Evolutionary conservation across 2,329 filamentous ascomycete genomes (phyloP).

Genomic region (Periconia macrospinosa): DNA sequence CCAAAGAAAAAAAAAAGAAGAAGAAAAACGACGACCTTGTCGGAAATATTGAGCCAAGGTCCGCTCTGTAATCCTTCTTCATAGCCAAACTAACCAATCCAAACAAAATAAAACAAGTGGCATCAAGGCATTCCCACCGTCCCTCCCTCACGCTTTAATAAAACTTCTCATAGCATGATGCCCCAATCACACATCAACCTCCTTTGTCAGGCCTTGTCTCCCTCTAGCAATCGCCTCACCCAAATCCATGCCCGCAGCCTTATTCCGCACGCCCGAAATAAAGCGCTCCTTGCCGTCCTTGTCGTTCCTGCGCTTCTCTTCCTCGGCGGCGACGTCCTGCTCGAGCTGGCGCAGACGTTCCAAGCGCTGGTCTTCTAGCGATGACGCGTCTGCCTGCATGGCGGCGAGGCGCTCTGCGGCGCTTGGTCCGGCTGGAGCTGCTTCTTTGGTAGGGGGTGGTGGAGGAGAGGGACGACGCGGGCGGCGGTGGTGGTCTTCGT

Average conservation of each 20-base stretch:
- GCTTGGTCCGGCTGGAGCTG: slow-evolving; percentile 14
- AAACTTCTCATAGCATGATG: too few species aligned
- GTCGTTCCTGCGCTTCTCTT: slow-evolving; percentile 24
- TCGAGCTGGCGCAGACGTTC: slow-evolving; percentile 37
- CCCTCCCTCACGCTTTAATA: too few species aligned
- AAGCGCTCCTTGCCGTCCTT: slow-evolving; percentile 28
- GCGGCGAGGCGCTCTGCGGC: slow-evolving; percentile 33
- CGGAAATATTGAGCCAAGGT: too few species aligned
- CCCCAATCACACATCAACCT: slow-evolving; percentile 19
- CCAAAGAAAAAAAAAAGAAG: too few species aligned
- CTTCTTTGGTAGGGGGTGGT: slow-evolving; percentile 4
- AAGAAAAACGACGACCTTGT: too few species aligned
- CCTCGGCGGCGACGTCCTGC: slow-evolving; percentile 37
- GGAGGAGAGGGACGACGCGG: slow-evolving; percentile 8
- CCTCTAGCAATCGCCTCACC: slow-evolving; percentile 33
- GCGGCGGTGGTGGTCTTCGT: background rate
- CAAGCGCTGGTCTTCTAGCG: slow-evolving; percentile 34
- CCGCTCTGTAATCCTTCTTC: too few species aligned
- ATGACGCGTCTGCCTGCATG: slow-evolving; percentile 38
- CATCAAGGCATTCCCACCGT: too few species aligned
- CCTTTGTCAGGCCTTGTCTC: slow-evolving; percentile 19
- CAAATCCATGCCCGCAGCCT: slow-evolving; percentile 28
- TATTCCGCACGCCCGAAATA: slow-evolving; percentile 23
- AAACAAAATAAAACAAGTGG: too few species aligned
- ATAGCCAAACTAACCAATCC: too few species aligned